Base-by-base conservation (phyloP, 116 monocot species). In the Trichopus zeylanicus region DNA sequence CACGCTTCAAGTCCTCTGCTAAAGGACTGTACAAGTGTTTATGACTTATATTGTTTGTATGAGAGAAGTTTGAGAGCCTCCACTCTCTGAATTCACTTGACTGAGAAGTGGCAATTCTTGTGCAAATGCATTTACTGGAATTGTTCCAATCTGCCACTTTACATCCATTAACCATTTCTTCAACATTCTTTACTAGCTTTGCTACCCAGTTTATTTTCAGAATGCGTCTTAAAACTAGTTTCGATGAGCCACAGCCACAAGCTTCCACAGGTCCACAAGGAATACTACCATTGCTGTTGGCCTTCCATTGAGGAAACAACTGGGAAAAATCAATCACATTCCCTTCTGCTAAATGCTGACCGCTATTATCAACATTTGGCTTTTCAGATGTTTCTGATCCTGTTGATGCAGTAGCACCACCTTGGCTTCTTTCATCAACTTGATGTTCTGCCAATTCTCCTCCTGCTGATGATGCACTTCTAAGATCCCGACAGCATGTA, bases 111-210 rank as follows among this genome's bases (percentile, higher is more conserved):
- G 26, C 48, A 22, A 12, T 46, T 9, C 12, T 37, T 54, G 58
- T 55, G 57, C 71, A 82, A 55, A 56, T 29, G 46, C 85, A 81
- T 57, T 46, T 53, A 26, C 73, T 67, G 27, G 62, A 53, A 55
- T n/a, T 35, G 19, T 60, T 60, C 4, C 55, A 2, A 53, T 71
- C 80, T 68, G 65, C 63, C 55, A 77, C 73, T 70, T 63, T 87
- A 61, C 97, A 97, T 20, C 97, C 91, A 66, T 61, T 77, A 39
- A 97, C 91, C 85, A 97, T 91, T 75, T 97, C 97, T 61, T 91
- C 91, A 20, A 84, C 77, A 73, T 81, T 79, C 66, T 85, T 97
- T 11, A 84, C 77, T 6, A 97, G 75, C 60, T 91, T 97, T 56
- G 84, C 67, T 18, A 84, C 76, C 97, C 97, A 97, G 32, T 97